These are phyloP conservation scores for Mycena olivaceomarginata DNA, from an alignment of 768 basidiomycete genomes.

Conservation along the genomic window DNA sequence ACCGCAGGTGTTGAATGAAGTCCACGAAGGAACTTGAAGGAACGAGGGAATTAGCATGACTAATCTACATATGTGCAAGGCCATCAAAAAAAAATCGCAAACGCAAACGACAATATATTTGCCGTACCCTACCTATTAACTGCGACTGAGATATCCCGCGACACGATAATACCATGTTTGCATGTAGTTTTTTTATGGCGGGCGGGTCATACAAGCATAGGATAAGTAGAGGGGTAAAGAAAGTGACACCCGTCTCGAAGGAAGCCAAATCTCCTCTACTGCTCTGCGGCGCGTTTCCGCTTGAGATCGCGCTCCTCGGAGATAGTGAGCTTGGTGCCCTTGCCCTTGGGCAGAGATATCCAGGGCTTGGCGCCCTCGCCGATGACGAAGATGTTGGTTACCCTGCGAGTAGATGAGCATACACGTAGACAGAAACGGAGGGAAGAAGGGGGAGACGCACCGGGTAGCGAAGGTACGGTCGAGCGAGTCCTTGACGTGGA, in stretches of 20 bases:
- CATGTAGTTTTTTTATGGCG: slow-evolving; percentile 32
- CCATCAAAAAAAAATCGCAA: too few species aligned
- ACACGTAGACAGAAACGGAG: background rate
- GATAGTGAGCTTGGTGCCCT: slow-evolving; percentile 98
- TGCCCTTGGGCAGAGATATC: slow-evolving; percentile 97
- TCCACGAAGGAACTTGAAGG: too few species aligned
- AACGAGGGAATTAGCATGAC: too few species aligned
- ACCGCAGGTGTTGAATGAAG: too few species aligned
- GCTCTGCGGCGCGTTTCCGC: slow-evolving; percentile 86
- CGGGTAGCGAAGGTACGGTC: slow-evolving; percentile 98
- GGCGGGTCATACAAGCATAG: slow-evolving; percentile 39
- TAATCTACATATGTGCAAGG: too few species aligned
- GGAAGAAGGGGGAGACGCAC: slow-evolving; percentile 65
- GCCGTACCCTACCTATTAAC: too few species aligned
- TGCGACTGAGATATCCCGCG: too few species aligned
- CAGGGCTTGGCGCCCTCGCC: slow-evolving; percentile 97
- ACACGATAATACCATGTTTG: slow-evolving; percentile 24
- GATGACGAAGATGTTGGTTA: slow-evolving; percentile 98
- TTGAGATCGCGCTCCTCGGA: slow-evolving; percentile 96
- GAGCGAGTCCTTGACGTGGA: slow-evolving; percentile 96
- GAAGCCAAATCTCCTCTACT: slow-evolving; percentile 16
- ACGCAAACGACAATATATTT: too few species aligned
- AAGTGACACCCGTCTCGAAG: background rate
- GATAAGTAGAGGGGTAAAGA: slow-evolving; percentile 6
- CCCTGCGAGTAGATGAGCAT: slow-evolving; percentile 63